A percentile compares a stretch with the other conserved stretches of the same genome.
phyloP scores from a whole-genome alignment of 495 filamentous ascomycete species.

The Acidiella bohemica region DNA sequence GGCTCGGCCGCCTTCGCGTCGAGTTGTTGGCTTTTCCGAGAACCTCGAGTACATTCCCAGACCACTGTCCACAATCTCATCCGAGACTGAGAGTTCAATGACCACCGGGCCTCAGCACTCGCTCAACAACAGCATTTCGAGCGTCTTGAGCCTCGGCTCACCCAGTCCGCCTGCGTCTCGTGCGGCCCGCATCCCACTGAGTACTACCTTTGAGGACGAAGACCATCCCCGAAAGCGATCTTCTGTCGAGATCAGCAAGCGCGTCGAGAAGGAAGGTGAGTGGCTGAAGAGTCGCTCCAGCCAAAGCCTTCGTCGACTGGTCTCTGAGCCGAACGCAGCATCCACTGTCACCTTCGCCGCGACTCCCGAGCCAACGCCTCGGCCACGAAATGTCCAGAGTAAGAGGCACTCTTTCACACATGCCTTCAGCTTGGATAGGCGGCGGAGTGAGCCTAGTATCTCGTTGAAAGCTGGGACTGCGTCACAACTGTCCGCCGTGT shows the following conservation, averaged over 20 bases:
- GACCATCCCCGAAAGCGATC: constrained; percentile 18
- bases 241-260: constrained; percentile 16
- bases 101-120: constrained; percentile 49
- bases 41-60: constrained; percentile 55
- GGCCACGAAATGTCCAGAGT: constrained; percentile 34
- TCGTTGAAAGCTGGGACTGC: not conserved
- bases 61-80: constrained; percentile 59
- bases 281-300: constrained; percentile 14
- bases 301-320: constrained; percentile 22
- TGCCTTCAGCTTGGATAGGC: constrained; percentile 35
- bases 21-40: constrained; percentile 47
- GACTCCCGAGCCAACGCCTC: not conserved
- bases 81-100: constrained; percentile 55
- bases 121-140: constrained; percentile 49
- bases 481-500: constrained; percentile 7
- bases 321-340: constrained; percentile 11
- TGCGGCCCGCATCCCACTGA: constrained; percentile 23
- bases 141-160: constrained; percentile 38
- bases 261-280: constrained; percentile 18
- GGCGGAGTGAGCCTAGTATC: constrained; percentile 26
- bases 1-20: constrained; percentile 32
- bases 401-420: constrained; percentile 37
- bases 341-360: constrained; percentile 7
- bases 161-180: constrained; percentile 26
- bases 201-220: constrained; percentile 25